A percentile compares a stretch with the other conserved stretches of the same genome.
phyloP scores from a whole-genome alignment of 2,329 filamentous ascomycete genomes.

The Shiraia sp. region DNA sequence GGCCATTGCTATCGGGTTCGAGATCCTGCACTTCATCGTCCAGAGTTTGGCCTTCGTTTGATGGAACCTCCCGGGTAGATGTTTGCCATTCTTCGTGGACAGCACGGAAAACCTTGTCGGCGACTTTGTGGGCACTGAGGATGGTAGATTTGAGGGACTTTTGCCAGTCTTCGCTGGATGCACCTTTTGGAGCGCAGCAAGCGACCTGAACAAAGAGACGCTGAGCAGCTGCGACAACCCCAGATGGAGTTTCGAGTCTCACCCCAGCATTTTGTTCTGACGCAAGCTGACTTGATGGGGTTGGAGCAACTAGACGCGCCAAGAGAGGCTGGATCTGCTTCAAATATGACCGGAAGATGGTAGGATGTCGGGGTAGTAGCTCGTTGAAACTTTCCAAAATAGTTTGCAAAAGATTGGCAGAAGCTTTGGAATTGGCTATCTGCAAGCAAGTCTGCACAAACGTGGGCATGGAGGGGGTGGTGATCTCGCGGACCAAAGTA shows the following conservation, averaged over 20 bases:
- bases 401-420: slow-evolving; percentile 60
- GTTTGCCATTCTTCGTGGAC: slow-evolving; percentile 83
- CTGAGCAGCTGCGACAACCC: slow-evolving; percentile 62
- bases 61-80: slow-evolving; percentile 48
- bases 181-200: slow-evolving; percentile 79
- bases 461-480: slow-evolving; percentile 75
- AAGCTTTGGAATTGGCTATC: slow-evolving; percentile 47
- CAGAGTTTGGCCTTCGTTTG: slow-evolving; percentile 28
- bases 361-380: slow-evolving; percentile 78
- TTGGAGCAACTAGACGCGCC: slow-evolving; percentile 66
- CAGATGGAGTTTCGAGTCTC: slow-evolving; percentile 54
- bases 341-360: slow-evolving; percentile 77
- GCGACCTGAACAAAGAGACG: slow-evolving; percentile 72
- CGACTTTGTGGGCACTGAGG: slow-evolving; percentile 68
- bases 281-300: slow-evolving; percentile 50
- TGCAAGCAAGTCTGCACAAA: slow-evolving; percentile 76
- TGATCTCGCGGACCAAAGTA: slow-evolving; percentile 83
- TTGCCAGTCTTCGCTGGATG: slow-evolving; percentile 76
- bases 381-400: slow-evolving; percentile 72
- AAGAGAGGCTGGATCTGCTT: slow-evolving; percentile 68
- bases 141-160: slow-evolving; percentile 66
- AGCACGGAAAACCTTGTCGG: slow-evolving; percentile 76
- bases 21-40: slow-evolving; percentile 44
- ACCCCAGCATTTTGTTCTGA: slow-evolving; percentile 17
- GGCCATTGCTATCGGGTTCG: slow-evolving; percentile 49